These are phyloP conservation scores for Ramalina peruviana DNA, from an alignment of 495 filamentous ascomycete genomes.

Conservation along the genomic window DNA sequence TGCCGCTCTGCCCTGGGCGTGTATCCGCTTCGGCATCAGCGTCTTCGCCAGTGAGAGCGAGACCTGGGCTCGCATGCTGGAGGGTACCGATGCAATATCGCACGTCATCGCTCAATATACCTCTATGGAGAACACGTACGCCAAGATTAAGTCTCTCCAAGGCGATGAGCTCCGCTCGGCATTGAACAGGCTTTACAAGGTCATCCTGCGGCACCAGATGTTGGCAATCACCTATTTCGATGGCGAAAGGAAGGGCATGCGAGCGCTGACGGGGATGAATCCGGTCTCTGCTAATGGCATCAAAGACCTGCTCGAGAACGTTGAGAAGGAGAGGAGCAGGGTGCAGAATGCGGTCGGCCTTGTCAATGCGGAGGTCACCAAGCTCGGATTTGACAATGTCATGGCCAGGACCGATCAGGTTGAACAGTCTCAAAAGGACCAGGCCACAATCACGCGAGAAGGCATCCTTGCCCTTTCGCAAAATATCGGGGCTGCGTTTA, in stretches of 20 bases:
- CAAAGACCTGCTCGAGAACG: background rate
- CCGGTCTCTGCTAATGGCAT: conserved; percentile 6
- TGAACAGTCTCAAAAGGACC: conserved; percentile 1
- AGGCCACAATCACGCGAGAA: background rate
- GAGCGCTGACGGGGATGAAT: conserved; percentile 5
- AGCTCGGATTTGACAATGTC: conserved; percentile 10
- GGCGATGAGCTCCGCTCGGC: background rate
- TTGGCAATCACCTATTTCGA: conserved; percentile 10
- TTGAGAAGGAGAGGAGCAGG: conserved; percentile 1
- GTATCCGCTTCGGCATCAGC: conserved; percentile 8
- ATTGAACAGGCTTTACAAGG: conserved; percentile 4
- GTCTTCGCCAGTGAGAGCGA: conserved; percentile 6
- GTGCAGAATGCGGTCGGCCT: conserved; percentile 7
- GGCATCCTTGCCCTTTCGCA: conserved; percentile 2
- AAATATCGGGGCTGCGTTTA: background rate
- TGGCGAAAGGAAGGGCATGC: conserved; percentile 1
- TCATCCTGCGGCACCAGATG: conserved; percentile 8
- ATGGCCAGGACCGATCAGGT: conserved; percentile 3
- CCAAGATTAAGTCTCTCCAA: conserved; percentile 7
- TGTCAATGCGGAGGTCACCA: conserved; percentile 10
- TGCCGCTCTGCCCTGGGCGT: conserved; percentile 9
- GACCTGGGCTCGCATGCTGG: conserved; percentile 6
- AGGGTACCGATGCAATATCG: conserved; percentile 2
- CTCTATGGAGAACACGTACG: conserved; percentile 8
- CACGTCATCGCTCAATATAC: conserved; percentile 6